Conservation (phyloP, 139 green algal species). For the Nannochloris sp. region DNA sequence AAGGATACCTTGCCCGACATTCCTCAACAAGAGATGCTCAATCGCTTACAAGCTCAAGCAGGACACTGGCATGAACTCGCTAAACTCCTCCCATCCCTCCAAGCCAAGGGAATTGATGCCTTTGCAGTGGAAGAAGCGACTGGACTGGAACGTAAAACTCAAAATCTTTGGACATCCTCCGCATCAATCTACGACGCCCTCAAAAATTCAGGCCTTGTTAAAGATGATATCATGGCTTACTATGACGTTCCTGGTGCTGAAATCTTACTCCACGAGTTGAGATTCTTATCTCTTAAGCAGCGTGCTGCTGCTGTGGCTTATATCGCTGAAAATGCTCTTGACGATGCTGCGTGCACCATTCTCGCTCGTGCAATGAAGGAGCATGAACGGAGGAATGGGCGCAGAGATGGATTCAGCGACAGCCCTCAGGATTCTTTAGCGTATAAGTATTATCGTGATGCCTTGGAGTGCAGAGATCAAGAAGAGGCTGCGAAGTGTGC, state of each 20-base stretch:
- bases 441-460: constrained; percentile 77
- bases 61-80: constrained; percentile 68
- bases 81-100: constrained; percentile 51
- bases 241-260: constrained; percentile 44
- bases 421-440: constrained; percentile 64
- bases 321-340: constrained; percentile 37
- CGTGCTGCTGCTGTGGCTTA: constrained; percentile 20
- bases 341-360: constrained; percentile 1
- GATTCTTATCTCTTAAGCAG: constrained; percentile 40
- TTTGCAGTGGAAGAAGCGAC: constrained; percentile 47
- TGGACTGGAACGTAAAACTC: constrained; percentile 52
- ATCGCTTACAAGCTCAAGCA: constrained; percentile 27
- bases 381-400: constrained; percentile 48
- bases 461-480: constrained; percentile 46
- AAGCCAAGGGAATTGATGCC: constrained; percentile 41
- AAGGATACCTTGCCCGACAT: background rate
- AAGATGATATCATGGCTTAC: constrained; percentile 1
- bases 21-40: constrained; percentile 33
- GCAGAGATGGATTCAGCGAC: constrained; percentile 51
- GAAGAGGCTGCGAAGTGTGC: constrained; percentile 33
- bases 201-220: background rate
- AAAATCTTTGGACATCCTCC: constrained; percentile 57
- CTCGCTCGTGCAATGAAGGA: constrained; percentile 72
- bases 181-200: background rate
- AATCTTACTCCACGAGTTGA: constrained; percentile 56